Evolutionary conservation across 2,329 filamentous ascomycete genomes (phyloP).

Genomic region (Trichoderma cornu-damae): DNA sequence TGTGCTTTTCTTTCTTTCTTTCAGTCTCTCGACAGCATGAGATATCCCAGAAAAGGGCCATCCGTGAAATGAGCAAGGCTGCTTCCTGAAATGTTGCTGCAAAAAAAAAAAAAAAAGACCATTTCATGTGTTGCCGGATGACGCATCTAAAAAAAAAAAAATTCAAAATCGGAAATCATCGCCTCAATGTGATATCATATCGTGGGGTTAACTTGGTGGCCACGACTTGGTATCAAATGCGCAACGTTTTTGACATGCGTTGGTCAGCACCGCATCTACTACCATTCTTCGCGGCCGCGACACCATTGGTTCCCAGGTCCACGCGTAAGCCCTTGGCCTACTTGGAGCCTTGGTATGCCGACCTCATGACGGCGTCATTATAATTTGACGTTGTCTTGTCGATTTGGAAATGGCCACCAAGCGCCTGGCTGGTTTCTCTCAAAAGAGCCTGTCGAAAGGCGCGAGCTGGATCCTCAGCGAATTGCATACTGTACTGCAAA

Average conservation of each 20-base stretch:
- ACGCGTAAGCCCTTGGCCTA: constrained; percentile 15
- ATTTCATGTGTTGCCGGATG: background rate
- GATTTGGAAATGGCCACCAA: constrained; percentile 29
- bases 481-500: constrained; percentile 20
- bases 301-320: background rate
- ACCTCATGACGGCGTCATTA: constrained; percentile 34
- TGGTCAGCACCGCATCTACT: background rate
- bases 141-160: background rate
- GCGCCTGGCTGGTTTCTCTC: constrained; percentile 14
- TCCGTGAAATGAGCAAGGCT: background rate
- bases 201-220: too few relatives aligned
- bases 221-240: background rate
- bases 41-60: background rate
- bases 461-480: constrained; percentile 18
- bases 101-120: background rate
- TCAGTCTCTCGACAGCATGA: background rate
- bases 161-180: background rate
- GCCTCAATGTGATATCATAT: background rate
- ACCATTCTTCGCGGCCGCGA: background rate
- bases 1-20: background rate
- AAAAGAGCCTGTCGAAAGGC: constrained; percentile 20
- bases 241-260: background rate
- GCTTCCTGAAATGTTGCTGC: background rate
- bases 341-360: constrained; percentile 30
- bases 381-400: constrained; percentile 34